phyloP scores from a whole-genome alignment of 345 rosid species.

The Eucalyptus dawsonii region DNA sequence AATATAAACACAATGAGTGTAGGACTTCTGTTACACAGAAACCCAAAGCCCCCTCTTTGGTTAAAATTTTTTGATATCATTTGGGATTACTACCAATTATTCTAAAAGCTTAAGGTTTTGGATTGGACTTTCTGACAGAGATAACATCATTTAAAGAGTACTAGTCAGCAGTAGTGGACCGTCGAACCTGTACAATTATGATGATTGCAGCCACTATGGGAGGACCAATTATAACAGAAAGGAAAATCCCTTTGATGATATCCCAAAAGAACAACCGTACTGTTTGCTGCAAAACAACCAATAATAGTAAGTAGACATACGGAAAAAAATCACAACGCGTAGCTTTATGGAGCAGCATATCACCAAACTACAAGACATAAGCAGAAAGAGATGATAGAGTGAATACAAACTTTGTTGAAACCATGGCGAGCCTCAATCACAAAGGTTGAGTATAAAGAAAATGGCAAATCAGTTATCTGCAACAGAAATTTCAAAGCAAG shows the following conservation, averaged over 20 bases:
- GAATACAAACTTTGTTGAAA: constrained; percentile 73
- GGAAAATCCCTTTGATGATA: constrained; percentile 63
- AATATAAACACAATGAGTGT: too few relatives aligned
- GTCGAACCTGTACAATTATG: constrained; percentile 67
- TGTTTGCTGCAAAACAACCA: constrained; percentile 69
- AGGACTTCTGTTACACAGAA: too few relatives aligned
- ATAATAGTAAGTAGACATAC: background rate
- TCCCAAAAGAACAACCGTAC: constrained; percentile 89
- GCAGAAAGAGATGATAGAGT: background rate
- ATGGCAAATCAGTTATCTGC: constrained; percentile 96
- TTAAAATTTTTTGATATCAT: too few relatives aligned
- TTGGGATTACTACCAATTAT: too few relatives aligned
- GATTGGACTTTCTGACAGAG: too few relatives aligned
- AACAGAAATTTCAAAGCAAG: background rate
- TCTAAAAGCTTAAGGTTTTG: too few relatives aligned
- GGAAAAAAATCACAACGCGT: background rate
- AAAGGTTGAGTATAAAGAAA: constrained; percentile 92
- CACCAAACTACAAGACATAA: background rate
- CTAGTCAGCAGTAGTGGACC: background rate
- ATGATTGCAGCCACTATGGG: constrained; percentile 84
- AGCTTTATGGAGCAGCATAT: background rate
- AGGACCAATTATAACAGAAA: constrained; percentile 74
- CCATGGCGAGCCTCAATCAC: constrained; percentile 98
- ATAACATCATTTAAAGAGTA: background rate
- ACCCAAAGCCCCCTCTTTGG: too few relatives aligned